Percentiles rank a stretch among this genome's conserved stretches.
Conservation (phyloP, 2,329 filamentous ascomycete species). For the Aspergillus tanneri region DNA sequence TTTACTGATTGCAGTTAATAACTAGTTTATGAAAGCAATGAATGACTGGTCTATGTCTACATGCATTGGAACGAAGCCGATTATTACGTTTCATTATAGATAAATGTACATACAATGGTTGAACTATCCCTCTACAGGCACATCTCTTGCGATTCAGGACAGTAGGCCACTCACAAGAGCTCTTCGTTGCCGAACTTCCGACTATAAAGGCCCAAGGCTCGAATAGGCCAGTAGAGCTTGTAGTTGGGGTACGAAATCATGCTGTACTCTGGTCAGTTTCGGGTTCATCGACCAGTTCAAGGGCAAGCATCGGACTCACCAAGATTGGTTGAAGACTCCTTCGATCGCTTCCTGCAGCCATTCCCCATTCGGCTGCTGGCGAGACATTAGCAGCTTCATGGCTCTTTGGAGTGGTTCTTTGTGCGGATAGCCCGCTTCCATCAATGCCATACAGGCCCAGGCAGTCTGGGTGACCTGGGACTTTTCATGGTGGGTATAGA, state of each 20-base stretch:
- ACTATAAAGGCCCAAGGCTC: slow-evolving; percentile 87
- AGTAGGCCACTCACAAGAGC: slow-evolving; percentile 37
- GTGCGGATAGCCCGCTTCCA: slow-evolving; percentile 80
- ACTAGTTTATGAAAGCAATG: too few species aligned
- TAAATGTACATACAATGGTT: background rate
- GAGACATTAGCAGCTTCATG: slow-evolving; percentile 75
- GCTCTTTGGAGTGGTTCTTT: slow-evolving; percentile 69
- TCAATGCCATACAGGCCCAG: slow-evolving; percentile 79
- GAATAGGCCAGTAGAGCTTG: slow-evolving; percentile 94
- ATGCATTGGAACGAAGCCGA: too few species aligned
- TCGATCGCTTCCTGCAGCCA: slow-evolving; percentile 96
- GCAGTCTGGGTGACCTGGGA: slow-evolving; percentile 93
- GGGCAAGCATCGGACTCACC: slow-evolving; percentile 53
- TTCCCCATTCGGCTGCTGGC: slow-evolving; percentile 85
- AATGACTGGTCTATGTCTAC: too few species aligned
- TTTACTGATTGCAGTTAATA: too few species aligned
- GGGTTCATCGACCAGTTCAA: slow-evolving; percentile 1
- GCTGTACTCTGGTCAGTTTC: slow-evolving; percentile 44
- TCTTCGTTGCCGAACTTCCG: slow-evolving; percentile 66
- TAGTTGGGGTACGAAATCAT: slow-evolving; percentile 99
- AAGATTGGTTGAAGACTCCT: slow-evolving; percentile 97
- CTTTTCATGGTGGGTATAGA: slow-evolving; percentile 72
- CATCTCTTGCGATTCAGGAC: background rate
- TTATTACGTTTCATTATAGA: background rate
- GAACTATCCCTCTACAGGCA: background rate